These are phyloP conservation scores for Hymenoscyphus fructigenus DNA, from an alignment of 2,329 filamentous ascomycete species.

Conservation along the genomic window DNA sequence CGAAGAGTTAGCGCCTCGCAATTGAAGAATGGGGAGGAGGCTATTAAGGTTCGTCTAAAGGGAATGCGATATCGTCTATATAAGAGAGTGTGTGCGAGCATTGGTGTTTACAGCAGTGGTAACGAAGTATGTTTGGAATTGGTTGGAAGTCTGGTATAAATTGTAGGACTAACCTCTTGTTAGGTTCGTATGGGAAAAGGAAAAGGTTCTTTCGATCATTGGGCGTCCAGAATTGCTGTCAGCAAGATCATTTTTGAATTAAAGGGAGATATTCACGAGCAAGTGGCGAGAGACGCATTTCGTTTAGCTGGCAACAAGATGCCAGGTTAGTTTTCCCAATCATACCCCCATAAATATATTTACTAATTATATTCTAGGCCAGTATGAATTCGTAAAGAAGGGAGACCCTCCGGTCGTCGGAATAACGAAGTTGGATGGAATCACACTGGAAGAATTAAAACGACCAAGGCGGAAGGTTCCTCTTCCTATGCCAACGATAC, in stretches of 20 bases:
- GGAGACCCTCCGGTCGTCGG: slow-evolving; percentile 88
- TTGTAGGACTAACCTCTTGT: slow-evolving; percentile 16
- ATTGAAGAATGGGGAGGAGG: slow-evolving; percentile 88
- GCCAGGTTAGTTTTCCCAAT: slow-evolving; percentile 62
- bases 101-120: slow-evolving; percentile 92
- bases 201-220: slow-evolving; percentile 96
- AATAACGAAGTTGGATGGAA: slow-evolving; percentile 80
- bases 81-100: slow-evolving; percentile 86
- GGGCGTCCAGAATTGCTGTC: slow-evolving; percentile 86
- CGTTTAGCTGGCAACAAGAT: slow-evolving; percentile 91
- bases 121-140: slow-evolving; percentile 67
- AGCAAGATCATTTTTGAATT: slow-evolving; percentile 92
- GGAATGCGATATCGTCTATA: slow-evolving; percentile 92
- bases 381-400: slow-evolving; percentile 93
- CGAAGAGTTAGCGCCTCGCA: slow-evolving; percentile 84
- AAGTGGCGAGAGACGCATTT: slow-evolving; percentile 91
- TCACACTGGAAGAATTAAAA: slow-evolving; percentile 82
- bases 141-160: background rate
- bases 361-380: slow-evolving; percentile 49
- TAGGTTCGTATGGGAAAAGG: slow-evolving; percentile 97
- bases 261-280: slow-evolving; percentile 89
- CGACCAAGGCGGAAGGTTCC: slow-evolving; percentile 61
- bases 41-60: slow-evolving; percentile 83
- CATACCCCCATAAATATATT: background rate
- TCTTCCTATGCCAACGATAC: slow-evolving; percentile 22